These are phyloP conservation scores for Trichosporon asahii DNA, from an alignment of 1,284 basidiomycete species.

Conservation along the genomic window DNA sequence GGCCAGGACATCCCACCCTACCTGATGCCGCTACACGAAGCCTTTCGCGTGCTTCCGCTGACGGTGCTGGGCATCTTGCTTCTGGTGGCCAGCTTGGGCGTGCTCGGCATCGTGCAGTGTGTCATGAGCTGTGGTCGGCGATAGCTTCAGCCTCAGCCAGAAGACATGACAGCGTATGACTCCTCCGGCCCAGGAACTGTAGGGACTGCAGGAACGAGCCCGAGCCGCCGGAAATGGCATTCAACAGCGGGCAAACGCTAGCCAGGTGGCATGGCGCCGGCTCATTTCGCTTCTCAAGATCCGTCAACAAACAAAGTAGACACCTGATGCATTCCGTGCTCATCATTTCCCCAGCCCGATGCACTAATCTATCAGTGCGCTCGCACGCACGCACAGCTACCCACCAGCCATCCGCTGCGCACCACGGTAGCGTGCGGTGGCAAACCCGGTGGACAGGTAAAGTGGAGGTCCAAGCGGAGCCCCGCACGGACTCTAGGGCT, in stretches of 20 bases:
- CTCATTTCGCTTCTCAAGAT: neutral
- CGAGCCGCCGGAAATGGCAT: neutral
- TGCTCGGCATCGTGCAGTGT: neutral
- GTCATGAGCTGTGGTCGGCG: neutral
- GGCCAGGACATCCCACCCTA: neutral
- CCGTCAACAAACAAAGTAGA: neutral
- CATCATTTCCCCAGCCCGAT: neutral
- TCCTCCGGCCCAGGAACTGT: neutral
- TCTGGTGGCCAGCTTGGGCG: neutral
- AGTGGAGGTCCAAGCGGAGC: constrained; percentile 3
- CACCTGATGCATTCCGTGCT: neutral
- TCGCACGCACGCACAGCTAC: neutral
- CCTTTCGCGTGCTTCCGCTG: neutral
- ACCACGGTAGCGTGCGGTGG: neutral
- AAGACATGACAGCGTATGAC: neutral
- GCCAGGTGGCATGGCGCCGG: too few species aligned
- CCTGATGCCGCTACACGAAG: neutral
- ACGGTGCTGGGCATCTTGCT: neutral
- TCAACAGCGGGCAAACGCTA: neutral
- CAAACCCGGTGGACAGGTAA: neutral
- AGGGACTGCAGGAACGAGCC: neutral
- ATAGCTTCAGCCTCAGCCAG: neutral
- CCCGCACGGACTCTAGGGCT: neutral
- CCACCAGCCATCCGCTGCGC: neutral
- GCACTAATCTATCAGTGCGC: neutral